phyloP scores from a whole-genome alignment of 1,284 basidiomycete genomes.

The Phellinidium pouzarii region DNA sequence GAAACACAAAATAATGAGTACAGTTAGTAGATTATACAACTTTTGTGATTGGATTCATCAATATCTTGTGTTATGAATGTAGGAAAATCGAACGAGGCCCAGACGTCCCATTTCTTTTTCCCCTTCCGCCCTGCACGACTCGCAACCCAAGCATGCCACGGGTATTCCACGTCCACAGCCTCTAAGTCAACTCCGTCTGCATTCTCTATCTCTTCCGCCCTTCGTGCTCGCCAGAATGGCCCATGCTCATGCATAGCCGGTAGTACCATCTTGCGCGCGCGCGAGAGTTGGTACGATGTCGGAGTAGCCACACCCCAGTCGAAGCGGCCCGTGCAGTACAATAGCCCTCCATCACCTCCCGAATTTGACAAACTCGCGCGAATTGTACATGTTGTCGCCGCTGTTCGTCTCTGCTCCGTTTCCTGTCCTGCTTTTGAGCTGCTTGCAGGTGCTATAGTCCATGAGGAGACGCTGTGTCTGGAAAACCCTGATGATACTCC shows the following conservation, averaged over 20 bases:
- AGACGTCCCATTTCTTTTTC: conserved; percentile 11
- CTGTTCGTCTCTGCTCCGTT: neutral
- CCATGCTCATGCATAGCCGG: conserved; percentile 14
- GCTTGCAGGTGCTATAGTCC: neutral
- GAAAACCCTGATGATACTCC: conserved; percentile 3
- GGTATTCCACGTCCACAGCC: conserved; percentile 11
- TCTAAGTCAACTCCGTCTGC: neutral
- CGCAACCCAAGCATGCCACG: conserved; percentile 16
- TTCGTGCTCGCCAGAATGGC: conserved; percentile 12
- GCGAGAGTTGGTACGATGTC: conserved; percentile 1
- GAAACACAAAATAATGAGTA: too few species aligned
- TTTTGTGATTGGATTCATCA: neutral
- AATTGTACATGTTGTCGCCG: conserved; percentile 4
- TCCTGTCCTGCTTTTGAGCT: neutral
- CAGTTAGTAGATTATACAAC: neutral
- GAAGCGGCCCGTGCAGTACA: conserved; percentile 9
- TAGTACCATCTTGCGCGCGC: conserved; percentile 12
- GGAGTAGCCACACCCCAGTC: conserved; percentile 10
- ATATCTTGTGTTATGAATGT: neutral
- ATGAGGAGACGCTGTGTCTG: neutral
- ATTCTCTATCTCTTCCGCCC: neutral
- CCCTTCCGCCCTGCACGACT: conserved; percentile 1
- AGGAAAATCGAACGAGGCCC: conserved; percentile 15
- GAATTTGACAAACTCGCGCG: conserved; percentile 15
- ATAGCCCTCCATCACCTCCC: conserved; percentile 9